phyloP scores from a whole-genome alignment of 257 asterid genomes.

The Solanum sitiens region DNA sequence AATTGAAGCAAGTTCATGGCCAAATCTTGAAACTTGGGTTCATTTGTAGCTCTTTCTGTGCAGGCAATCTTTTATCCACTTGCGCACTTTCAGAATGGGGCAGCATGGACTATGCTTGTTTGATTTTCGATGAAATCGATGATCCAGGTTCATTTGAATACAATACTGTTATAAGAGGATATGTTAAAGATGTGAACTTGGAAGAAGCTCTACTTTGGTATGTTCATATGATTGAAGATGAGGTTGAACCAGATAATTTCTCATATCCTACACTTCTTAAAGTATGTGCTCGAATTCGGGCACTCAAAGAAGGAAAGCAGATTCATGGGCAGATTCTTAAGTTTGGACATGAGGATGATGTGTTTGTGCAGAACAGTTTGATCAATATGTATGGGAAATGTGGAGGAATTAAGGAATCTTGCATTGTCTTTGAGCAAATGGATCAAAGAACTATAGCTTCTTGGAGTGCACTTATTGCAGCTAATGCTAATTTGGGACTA shows the following conservation, averaged over 20 bases:
- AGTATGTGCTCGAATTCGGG: slow-evolving; percentile 37
- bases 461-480: slow-evolving; percentile 78
- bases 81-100: slow-evolving; percentile 82
- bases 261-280: slow-evolving; percentile 59
- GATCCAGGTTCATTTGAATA: slow-evolving; percentile 59
- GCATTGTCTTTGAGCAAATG: slow-evolving; percentile 39
- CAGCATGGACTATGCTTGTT: slow-evolving; percentile 78
- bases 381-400: slow-evolving; percentile 77
- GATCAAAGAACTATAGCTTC: slow-evolving; percentile 56
- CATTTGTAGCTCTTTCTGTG: slow-evolving; percentile 41
- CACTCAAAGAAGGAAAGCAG: slow-evolving; percentile 35
- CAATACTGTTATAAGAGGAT: slow-evolving; percentile 60
- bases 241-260: slow-evolving; percentile 47
- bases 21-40: slow-evolving; percentile 58
- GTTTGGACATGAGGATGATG: slow-evolving; percentile 47
- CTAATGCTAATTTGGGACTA: slow-evolving; percentile 42
- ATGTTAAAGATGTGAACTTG: slow-evolving; percentile 30
- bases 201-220: slow-evolving; percentile 35
- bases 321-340: slow-evolving; percentile 61
- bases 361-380: slow-evolving; percentile 60
- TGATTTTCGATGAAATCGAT: slow-evolving; percentile 39
- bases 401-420: slow-evolving; percentile 24
- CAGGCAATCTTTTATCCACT: slow-evolving; percentile 59
- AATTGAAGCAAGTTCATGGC: slow-evolving; percentile 62
- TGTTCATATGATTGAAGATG: slow-evolving; percentile 50